Evolutionary conservation across 768 basidiomycete genomes (phyloP).

Genomic region (Rhodotorula babjevae): DNA sequence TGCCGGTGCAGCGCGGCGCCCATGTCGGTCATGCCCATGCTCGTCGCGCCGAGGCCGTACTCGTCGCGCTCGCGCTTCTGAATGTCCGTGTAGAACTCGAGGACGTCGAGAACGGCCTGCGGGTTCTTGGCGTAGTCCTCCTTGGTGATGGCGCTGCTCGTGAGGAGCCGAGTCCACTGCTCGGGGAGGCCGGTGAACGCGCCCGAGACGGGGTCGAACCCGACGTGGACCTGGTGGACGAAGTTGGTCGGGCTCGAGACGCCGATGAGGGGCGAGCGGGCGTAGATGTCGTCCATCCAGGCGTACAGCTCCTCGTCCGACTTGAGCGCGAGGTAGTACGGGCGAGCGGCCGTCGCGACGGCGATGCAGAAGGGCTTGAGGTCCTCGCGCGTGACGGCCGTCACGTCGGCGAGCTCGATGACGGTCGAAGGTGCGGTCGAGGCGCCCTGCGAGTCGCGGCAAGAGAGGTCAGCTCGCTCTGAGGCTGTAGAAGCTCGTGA

Average conservation of each 20-base stretch:
- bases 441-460: slow-evolving; percentile 8
- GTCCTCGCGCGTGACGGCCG: slow-evolving; percentile 85
- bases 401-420: slow-evolving; percentile 69
- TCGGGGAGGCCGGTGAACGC: slow-evolving; percentile 96
- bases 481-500: too few species aligned
- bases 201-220: slow-evolving; percentile 87
- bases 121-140: slow-evolving; percentile 97
- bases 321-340: slow-evolving; percentile 72
- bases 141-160: slow-evolving; percentile 92
- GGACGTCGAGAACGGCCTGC: slow-evolving; percentile 91
- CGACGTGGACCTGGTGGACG: slow-evolving; percentile 97
- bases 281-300: slow-evolving; percentile 97
- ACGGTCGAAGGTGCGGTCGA: slow-evolving; percentile 52
- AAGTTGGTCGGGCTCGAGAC: slow-evolving; percentile 94
- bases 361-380: slow-evolving; percentile 89
- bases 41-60: slow-evolving; percentile 46
- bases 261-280: slow-evolving; percentile 83
- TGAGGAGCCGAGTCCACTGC: slow-evolving; percentile 95
- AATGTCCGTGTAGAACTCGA: slow-evolving; percentile 97
- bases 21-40: slow-evolving; percentile 36
- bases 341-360: slow-evolving; percentile 77
- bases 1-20: slow-evolving; percentile 33
- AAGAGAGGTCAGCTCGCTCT: neutral
- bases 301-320: slow-evolving; percentile 95
- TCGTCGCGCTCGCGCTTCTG: slow-evolving; percentile 86